Evolutionary conservation across 768 basidiomycete species (phyloP).

Genomic region (Phanerodontia chrysosporium): DNA sequence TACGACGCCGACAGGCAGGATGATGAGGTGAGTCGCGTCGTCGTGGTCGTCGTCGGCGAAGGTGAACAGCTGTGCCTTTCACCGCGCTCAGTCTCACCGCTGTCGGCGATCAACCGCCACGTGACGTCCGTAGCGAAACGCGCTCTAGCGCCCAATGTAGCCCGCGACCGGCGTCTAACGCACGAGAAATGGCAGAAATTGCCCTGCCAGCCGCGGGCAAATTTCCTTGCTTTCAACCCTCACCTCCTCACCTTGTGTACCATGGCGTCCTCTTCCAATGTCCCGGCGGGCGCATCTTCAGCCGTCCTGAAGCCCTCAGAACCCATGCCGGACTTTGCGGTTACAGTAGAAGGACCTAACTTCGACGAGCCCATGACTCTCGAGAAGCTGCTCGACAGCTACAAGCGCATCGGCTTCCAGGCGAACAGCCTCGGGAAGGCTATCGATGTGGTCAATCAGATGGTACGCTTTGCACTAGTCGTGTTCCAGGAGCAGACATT

Average conservation of each 20-base stretch:
- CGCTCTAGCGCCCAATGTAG: constrained; percentile 5
- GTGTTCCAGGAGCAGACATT: not conserved
- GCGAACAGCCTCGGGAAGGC: constrained; percentile 90
- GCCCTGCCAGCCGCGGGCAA: not conserved
- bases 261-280: constrained; percentile 16
- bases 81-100: not conserved
- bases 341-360: constrained; percentile 83
- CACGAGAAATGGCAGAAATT: too few species aligned
- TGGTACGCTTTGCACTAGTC: constrained; percentile 52
- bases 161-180: constrained; percentile 3
- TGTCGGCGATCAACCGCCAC: constrained; percentile 6
- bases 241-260: not conserved
- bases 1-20: constrained; percentile 6
- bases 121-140: constrained; percentile 18
- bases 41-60: constrained; percentile 10
- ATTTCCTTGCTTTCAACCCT: not conserved
- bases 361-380: constrained; percentile 70
- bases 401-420: constrained; percentile 93
- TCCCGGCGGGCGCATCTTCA: constrained; percentile 61
- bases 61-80: not conserved
- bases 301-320: constrained; percentile 78
- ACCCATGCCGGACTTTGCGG: constrained; percentile 57
- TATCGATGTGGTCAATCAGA: constrained; percentile 86
- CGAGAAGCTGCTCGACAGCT: constrained; percentile 66
- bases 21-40: constrained; percentile 3